Conservation (phyloP, 2,329 filamentous ascomycete species). For the Ilyonectria destructans region DNA sequence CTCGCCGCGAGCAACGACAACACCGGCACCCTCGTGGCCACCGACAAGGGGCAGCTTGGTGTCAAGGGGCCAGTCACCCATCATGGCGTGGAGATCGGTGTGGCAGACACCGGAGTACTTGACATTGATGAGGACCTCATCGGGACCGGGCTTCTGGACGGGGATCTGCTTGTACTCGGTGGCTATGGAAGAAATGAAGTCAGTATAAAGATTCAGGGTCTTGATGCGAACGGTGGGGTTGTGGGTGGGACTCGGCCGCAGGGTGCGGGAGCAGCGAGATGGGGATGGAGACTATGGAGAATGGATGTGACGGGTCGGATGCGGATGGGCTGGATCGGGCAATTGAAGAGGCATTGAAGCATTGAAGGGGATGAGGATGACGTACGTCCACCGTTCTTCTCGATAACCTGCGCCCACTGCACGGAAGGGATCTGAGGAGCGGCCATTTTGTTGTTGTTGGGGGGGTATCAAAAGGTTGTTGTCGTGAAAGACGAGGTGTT, state of each 20-base stretch:
- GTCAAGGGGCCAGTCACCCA: conserved; percentile 91
- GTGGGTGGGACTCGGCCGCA: conserved; percentile 36
- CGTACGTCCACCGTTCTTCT: conserved; percentile 82
- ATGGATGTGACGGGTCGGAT: conserved; percentile 6
- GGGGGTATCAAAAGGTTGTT: conserved; percentile 42
- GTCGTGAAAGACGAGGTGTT: conserved; percentile 42
- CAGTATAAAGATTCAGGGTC: conserved; percentile 34
- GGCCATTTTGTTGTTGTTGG: conserved; percentile 49
- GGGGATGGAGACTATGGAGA: conserved; percentile 19
- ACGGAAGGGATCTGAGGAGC: conserved; percentile 76
- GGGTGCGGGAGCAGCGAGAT: conserved; percentile 29
- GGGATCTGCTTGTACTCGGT: conserved; percentile 86
- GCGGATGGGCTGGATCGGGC: not conserved
- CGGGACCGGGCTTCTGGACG: conserved; percentile 84
- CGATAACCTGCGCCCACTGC: conserved; percentile 94
- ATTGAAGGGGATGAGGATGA: conserved; percentile 37
- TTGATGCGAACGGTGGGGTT: conserved; percentile 37
- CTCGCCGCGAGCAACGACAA: conserved; percentile 85
- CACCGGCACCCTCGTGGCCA: conserved; percentile 84
- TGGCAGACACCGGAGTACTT: conserved; percentile 94
- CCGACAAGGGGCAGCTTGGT: conserved; percentile 90
- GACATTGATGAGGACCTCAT: conserved; percentile 94
- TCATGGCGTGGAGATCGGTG: conserved; percentile 85
- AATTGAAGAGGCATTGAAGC: conserved; percentile 12
- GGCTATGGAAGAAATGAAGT: conserved; percentile 58